Evolutionary conservation across 2,329 filamentous ascomycete species (phyloP).

Genomic region (Colletotrichum cuscutae): DNA sequence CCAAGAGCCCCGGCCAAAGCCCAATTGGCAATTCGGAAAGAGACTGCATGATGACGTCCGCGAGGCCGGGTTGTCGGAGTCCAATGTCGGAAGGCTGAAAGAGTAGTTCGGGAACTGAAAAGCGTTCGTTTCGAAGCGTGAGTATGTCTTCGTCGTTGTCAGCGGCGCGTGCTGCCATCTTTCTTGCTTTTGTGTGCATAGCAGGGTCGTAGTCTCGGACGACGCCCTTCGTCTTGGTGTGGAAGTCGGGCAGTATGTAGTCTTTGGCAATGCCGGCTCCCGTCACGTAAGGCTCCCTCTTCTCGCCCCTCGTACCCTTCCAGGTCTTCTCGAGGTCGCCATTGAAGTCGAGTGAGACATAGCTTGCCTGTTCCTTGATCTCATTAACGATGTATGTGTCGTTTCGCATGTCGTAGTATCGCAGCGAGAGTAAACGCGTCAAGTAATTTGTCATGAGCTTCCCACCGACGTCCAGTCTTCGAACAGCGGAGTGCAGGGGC

Average conservation of each 20-base stretch:
- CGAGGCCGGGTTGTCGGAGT: conserved; percentile 83
- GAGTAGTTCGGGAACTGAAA: conserved; percentile 87
- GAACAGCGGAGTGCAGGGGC: conserved; percentile 82
- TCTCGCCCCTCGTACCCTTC: conserved; percentile 77
- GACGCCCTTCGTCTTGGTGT: conserved; percentile 70
- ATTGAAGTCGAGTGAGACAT: conserved; percentile 81
- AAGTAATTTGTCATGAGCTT: conserved; percentile 95
- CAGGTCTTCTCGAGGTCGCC: conserved; percentile 83
- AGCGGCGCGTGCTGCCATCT: conserved; percentile 49
- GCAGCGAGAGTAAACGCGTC: conserved; percentile 86
- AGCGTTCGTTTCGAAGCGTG: conserved; percentile 91
- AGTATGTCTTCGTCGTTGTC: conserved; percentile 78
- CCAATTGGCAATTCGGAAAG: conserved; percentile 81
- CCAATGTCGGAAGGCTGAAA: conserved; percentile 90
- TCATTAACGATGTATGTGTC: conserved; percentile 95
- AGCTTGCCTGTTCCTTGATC: conserved; percentile 92
- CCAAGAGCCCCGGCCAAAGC: conserved; percentile 83
- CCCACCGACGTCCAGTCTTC: conserved; percentile 89
- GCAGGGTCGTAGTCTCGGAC: conserved; percentile 81
- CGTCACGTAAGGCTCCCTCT: conserved; percentile 58
- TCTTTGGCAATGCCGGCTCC: conserved; percentile 80
- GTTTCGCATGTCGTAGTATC: conserved; percentile 95
- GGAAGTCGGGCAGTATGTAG: conserved; percentile 89
- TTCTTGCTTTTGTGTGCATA: conserved; percentile 63
- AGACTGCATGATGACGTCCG: conserved; percentile 84